Evolutionary conservation across 495 filamentous ascomycete species (phyloP), one percentile per base, ranked within the genome.

Genomic region (Poronia punctata): DNA sequence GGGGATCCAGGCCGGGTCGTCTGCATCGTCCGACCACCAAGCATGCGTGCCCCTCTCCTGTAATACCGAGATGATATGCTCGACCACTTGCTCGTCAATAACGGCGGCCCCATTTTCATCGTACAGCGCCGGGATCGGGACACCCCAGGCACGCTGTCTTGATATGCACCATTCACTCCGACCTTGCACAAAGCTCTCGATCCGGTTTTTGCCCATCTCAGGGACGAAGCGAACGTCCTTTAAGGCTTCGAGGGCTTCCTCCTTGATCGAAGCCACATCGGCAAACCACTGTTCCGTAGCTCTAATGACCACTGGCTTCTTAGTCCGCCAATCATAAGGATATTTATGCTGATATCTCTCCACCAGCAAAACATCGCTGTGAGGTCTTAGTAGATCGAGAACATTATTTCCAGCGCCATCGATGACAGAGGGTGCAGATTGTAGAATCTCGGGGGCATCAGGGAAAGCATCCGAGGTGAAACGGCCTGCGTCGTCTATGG

Each of bases 201-300:
- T 69, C 28, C 93, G 72, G 2, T 74, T 70, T 46, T 72, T 79
- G 3, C 87, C 86, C 22, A 67, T 59, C 27, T 80, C 70, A 0
- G 92, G 92, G 25, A 94, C 68, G 45, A 96, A 99, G 1, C 64
- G 69, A 24, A 96, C 84, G 35, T 76, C 57, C 7, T 82, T 61
- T 10, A 97, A 62, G 4, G 86, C 71, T 23, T 69, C 53, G 15
- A 94, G 57, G 1, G 88, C 86, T 17, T 67, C 64, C 5, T 71
- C 61, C 48, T 92, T 90, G 51, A 99, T 89, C 11, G 71, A 73
- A 24, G 69, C 86, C 8, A 95, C 86, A 61, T 95, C 83, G 27
- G 92, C 88, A 52, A 99, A 97, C 92, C 92, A 99, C 65, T 99
- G 92, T 29, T 84, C 86, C 0, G 92, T 99, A 15, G 92, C 90